Evolutionary conservation across 2,329 filamentous ascomycete species (phyloP).

Genomic region (Septoria petroselini): DNA sequence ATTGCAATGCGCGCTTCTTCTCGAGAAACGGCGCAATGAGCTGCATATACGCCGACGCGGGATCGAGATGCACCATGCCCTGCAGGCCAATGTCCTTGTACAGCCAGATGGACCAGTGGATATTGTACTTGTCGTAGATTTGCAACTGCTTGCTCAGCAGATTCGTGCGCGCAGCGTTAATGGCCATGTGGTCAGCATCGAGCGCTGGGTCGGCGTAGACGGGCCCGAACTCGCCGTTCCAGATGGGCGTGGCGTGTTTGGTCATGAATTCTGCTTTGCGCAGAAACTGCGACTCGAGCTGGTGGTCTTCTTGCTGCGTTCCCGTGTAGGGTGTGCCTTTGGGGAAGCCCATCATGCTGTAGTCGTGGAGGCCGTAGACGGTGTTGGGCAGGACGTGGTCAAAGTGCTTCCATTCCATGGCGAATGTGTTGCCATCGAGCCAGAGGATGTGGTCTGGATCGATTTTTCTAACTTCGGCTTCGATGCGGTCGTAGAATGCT

Average conservation of each 20-base stretch:
- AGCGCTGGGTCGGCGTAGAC: constrained; percentile 46
- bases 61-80: constrained; percentile 33
- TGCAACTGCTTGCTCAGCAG: constrained; percentile 47
- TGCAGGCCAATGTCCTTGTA: constrained; percentile 40
- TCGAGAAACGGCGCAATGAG: constrained; percentile 53
- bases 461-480: constrained; percentile 47
- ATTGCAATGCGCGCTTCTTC: constrained; percentile 54
- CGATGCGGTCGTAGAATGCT: constrained; percentile 48
- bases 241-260: constrained; percentile 44
- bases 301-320: constrained; percentile 44
- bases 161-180: constrained; percentile 45
- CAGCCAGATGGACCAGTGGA: constrained; percentile 55
- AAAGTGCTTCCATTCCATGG: constrained; percentile 46
- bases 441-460: constrained; percentile 50
- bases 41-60: constrained; percentile 43
- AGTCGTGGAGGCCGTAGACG: constrained; percentile 55
- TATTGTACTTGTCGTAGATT: constrained; percentile 53
- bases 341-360: constrained; percentile 52
- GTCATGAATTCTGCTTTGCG: constrained; percentile 51
- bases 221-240: constrained; percentile 52
- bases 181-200: constrained; percentile 40
- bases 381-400: constrained; percentile 44
- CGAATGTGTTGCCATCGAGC: constrained; percentile 40
- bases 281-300: constrained; percentile 45
- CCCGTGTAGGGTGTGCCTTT: constrained; percentile 44